These are phyloP conservation scores for Puccinia novopanici DNA, from an alignment of 1,284 basidiomycete genomes.

Conservation along the genomic window DNA sequence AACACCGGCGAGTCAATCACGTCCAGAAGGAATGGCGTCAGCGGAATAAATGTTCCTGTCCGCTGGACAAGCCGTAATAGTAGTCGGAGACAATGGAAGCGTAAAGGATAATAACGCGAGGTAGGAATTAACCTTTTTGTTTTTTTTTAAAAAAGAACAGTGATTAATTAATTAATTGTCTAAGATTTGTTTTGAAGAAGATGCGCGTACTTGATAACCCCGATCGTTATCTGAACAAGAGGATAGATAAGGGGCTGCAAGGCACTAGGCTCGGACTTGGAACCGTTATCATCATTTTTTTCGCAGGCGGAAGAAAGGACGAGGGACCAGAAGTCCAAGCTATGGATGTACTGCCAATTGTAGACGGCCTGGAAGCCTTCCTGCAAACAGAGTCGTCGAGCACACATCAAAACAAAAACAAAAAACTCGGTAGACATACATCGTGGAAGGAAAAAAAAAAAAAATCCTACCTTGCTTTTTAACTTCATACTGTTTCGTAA, in stretches of 20 bases:
- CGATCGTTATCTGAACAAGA: slow-evolving; percentile 87
- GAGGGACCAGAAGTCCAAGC: slow-evolving; percentile 92
- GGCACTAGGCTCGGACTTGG: slow-evolving; percentile 67
- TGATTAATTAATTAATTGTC: slow-evolving; percentile 46
- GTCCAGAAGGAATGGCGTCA: slow-evolving; percentile 81
- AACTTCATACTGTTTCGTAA: slow-evolving; percentile 87
- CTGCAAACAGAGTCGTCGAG: slow-evolving; percentile 61
- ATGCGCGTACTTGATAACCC: slow-evolving; percentile 76
- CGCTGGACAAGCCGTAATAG: slow-evolving; percentile 73
- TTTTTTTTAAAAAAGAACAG: slow-evolving; percentile 49
- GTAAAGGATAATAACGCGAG: slow-evolving; percentile 76
- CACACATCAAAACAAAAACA: slow-evolving; percentile 51
- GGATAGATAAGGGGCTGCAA: slow-evolving; percentile 89
- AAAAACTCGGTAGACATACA: neutral
- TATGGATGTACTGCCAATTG: slow-evolving; percentile 98
- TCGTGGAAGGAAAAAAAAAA: neutral
- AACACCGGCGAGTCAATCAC: slow-evolving; percentile 78
- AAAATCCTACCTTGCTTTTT: slow-evolving; percentile 70
- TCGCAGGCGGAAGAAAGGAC: slow-evolving; percentile 81
- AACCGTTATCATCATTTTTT: slow-evolving; percentile 64
- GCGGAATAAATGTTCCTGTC: slow-evolving; percentile 83
- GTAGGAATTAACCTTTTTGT: slow-evolving; percentile 78
- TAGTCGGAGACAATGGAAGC: slow-evolving; percentile 73
- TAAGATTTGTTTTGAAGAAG: slow-evolving; percentile 26
- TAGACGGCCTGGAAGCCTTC: slow-evolving; percentile 89